Evolutionary conservation across 2,329 filamentous ascomycete species (phyloP).

Genomic region (Herpotrichia juniperi): DNA sequence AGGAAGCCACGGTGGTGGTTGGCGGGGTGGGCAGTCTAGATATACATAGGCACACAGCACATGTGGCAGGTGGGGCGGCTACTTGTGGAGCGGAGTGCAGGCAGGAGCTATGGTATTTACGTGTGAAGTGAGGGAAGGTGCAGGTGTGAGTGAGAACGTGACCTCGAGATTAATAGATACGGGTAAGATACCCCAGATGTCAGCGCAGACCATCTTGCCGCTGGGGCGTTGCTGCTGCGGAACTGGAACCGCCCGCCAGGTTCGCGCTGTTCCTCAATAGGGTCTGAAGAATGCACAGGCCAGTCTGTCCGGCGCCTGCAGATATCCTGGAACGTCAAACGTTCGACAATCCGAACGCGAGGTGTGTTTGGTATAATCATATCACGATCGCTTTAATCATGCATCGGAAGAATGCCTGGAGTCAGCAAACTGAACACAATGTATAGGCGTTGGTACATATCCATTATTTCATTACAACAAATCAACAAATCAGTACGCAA

Average conservation of each 20-base stretch:
- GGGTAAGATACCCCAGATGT: neutral
- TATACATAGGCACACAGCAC: conserved; percentile 12
- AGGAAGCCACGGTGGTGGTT: conserved; percentile 40
- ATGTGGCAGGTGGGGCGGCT: neutral
- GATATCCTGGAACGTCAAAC: neutral
- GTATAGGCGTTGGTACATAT: neutral
- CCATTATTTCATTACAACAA: neutral
- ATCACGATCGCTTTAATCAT: too few relatives aligned
- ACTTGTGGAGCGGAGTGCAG: neutral
- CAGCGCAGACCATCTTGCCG: neutral
- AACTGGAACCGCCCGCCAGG: conserved; percentile 8
- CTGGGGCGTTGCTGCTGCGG: neutral
- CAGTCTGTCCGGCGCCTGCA: neutral
- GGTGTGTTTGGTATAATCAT: too few relatives aligned
- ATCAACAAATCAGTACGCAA: neutral
- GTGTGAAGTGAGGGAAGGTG: neutral
- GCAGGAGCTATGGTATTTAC: neutral
- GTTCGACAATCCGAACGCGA: conserved; percentile 1
- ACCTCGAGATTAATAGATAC: neutral
- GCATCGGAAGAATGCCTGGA: too few relatives aligned
- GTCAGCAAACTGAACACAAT: too few relatives aligned
- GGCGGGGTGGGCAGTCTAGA: neutral
- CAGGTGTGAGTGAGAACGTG: neutral
- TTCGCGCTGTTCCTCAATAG: neutral
- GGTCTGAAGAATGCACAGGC: neutral